Conservation (phyloP, 23 red algal genomes). For the Gracilaria caudata region DNA sequence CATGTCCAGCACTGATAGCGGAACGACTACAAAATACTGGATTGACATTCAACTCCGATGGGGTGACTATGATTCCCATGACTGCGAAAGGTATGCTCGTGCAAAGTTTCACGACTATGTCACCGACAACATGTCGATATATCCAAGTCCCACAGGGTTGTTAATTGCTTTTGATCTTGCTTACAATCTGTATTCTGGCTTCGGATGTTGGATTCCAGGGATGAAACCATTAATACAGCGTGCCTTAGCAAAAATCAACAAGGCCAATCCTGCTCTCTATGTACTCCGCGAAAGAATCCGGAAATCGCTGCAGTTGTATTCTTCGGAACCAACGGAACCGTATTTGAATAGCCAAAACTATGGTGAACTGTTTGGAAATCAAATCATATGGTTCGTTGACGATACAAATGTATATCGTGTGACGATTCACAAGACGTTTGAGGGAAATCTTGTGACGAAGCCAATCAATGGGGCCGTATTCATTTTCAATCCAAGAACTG, state of each 20-base stretch:
- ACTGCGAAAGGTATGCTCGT: slow-evolving; percentile 83
- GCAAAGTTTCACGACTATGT: slow-evolving; percentile 96
- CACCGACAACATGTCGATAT: slow-evolving; percentile 86
- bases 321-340: slow-evolving; percentile 88
- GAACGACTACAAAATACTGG: slow-evolving; percentile 90
- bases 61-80: slow-evolving; percentile 99
- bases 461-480: slow-evolving; percentile 96
- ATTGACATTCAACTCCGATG: slow-evolving; percentile 97
- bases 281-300: slow-evolving; percentile 91
- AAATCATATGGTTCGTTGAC: slow-evolving; percentile 90
- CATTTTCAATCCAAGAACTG: slow-evolving; percentile 90
- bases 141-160: slow-evolving; percentile 89
- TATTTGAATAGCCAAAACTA: slow-evolving; percentile 97
- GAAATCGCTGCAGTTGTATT: slow-evolving; percentile 94
- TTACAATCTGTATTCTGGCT: slow-evolving; percentile 88
- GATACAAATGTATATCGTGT: slow-evolving; percentile 92
- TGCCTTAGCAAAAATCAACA: slow-evolving; percentile 93
- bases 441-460: slow-evolving; percentile 95
- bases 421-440: slow-evolving; percentile 86
- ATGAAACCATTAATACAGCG: slow-evolving; percentile 91
- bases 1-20: slow-evolving; percentile 45
- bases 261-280: slow-evolving; percentile 92
- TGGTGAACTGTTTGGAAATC: slow-evolving; percentile 86
- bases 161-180: slow-evolving; percentile 94
- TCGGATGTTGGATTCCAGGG: slow-evolving; percentile 93